These are phyloP conservation scores for Solanum piurae DNA, from an alignment of 257 asterid species.

Conservation along the genomic window DNA sequence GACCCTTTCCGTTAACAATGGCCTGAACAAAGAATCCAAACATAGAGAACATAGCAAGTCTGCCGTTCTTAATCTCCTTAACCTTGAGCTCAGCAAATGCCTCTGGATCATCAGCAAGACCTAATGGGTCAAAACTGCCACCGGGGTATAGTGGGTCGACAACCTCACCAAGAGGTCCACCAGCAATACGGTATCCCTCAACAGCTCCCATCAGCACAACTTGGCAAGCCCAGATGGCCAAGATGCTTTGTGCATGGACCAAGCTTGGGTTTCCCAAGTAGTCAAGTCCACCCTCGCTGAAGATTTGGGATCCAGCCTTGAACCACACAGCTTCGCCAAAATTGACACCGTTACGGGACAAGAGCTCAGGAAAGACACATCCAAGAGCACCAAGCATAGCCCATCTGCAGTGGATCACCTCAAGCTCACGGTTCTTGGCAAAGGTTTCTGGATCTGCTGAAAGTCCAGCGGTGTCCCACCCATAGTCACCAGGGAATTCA, in stretches of 20 bases:
- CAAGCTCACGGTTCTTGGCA: constrained; percentile 66
- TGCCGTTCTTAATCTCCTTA: constrained; percentile 46
- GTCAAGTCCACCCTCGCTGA: constrained; percentile 60
- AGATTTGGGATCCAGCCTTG: constrained; percentile 65
- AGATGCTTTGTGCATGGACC: constrained; percentile 61
- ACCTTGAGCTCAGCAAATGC: constrained; percentile 53
- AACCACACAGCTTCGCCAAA: constrained; percentile 75
- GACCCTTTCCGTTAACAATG: constrained; percentile 50
- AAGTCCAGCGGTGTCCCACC: constrained; percentile 61
- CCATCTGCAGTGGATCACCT: constrained; percentile 67
- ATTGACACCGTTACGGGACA: constrained; percentile 59
- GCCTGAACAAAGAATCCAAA: constrained; percentile 58
- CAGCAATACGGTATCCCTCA: constrained; percentile 47
- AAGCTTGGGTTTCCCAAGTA: constrained; percentile 64
- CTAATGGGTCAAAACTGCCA: constrained; percentile 23
- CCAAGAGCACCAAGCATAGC: constrained; percentile 85
- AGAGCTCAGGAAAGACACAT: constrained; percentile 65
- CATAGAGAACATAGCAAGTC: constrained; percentile 56
- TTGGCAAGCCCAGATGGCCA: constrained; percentile 60
- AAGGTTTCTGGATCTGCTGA: constrained; percentile 68
- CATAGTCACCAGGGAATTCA: constrained; percentile 67
- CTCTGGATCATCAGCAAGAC: constrained; percentile 26
- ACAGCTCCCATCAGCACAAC: constrained; percentile 63
- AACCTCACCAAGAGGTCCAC: constrained; percentile 15
- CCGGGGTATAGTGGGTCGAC: constrained; percentile 7